Evolutionary conservation across 768 basidiomycete genomes (phyloP).

Genomic region (Brasilioporus rufonigricans): DNA sequence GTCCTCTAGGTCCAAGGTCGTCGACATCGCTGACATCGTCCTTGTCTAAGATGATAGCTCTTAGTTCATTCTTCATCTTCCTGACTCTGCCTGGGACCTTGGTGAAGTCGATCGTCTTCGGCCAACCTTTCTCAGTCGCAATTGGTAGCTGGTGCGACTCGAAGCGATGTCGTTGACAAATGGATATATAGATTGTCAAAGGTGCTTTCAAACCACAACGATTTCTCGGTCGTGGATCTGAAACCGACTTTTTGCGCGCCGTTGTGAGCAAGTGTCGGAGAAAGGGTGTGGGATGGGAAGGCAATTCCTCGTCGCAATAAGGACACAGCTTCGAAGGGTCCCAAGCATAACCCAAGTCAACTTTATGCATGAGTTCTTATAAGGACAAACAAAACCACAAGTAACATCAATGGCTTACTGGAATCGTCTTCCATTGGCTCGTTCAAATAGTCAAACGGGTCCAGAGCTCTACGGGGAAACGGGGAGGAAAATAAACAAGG

Average conservation of each 20-base stretch:
- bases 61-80: constrained; percentile 40
- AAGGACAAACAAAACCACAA: not conserved
- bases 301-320: constrained; percentile 74
- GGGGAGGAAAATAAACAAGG: constrained; percentile 6
- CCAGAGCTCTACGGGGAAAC: constrained; percentile 7
- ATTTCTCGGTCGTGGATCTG: constrained; percentile 46
- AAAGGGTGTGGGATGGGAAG: constrained; percentile 56
- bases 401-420: constrained; percentile 28
- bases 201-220: constrained; percentile 57
- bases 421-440: constrained; percentile 40
- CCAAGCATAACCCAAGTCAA: constrained; percentile 46
- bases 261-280: constrained; percentile 52
- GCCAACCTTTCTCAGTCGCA: constrained; percentile 74
- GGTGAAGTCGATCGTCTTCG: constrained; percentile 65
- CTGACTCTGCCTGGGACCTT: constrained; percentile 52
- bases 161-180: constrained; percentile 79
- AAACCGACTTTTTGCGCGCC: constrained; percentile 51
- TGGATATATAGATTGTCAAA: constrained; percentile 53
- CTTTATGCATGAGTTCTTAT: constrained; percentile 30
- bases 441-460: constrained; percentile 11
- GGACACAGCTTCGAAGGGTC: constrained; percentile 77
- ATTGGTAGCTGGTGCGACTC: constrained; percentile 72
- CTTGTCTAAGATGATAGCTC: constrained; percentile 50
- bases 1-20: constrained; percentile 15
- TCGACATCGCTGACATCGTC: constrained; percentile 25